Evolutionary conservation across 768 basidiomycete genomes (phyloP).

Genomic region (Tulasnella sp.): DNA sequence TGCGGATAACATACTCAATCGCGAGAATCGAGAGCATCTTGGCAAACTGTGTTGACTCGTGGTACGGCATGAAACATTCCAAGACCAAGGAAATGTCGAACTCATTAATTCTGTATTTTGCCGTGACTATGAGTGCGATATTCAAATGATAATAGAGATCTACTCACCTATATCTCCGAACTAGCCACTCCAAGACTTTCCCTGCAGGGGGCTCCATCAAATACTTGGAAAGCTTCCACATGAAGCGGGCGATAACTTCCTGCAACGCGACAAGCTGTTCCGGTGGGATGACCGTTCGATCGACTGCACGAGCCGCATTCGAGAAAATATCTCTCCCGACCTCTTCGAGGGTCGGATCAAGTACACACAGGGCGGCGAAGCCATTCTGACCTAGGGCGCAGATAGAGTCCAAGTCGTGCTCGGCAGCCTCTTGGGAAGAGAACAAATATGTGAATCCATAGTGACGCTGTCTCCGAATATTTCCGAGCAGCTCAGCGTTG

Average conservation of each 20-base stretch:
- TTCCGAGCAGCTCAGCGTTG: conserved; percentile 57
- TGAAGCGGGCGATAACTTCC: conserved; percentile 44
- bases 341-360: conserved; percentile 46
- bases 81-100: conserved; percentile 78
- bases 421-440: conserved; percentile 65
- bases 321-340: conserved; percentile 73
- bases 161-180: conserved; percentile 76
- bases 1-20: conserved; percentile 43
- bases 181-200: conserved; percentile 89
- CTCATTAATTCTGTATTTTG: conserved; percentile 63
- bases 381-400: conserved; percentile 72
- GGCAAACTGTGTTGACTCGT: conserved; percentile 87
- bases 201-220: conserved; percentile 70
- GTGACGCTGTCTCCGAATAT: conserved; percentile 44
- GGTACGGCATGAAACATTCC: conserved; percentile 82
- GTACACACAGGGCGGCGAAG: conserved; percentile 54
- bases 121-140: neutral
- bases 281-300: conserved; percentile 62
- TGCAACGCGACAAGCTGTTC: conserved; percentile 60
- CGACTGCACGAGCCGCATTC: conserved; percentile 58
- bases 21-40: conserved; percentile 85
- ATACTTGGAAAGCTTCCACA: conserved; percentile 67
- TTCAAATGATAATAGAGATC: neutral
- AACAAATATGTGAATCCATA: conserved; percentile 76
- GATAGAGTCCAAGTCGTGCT: conserved; percentile 81